Evolutionary conservation across 441 rosid genomes (phyloP).

Genomic region (Sinapis alba): DNA sequence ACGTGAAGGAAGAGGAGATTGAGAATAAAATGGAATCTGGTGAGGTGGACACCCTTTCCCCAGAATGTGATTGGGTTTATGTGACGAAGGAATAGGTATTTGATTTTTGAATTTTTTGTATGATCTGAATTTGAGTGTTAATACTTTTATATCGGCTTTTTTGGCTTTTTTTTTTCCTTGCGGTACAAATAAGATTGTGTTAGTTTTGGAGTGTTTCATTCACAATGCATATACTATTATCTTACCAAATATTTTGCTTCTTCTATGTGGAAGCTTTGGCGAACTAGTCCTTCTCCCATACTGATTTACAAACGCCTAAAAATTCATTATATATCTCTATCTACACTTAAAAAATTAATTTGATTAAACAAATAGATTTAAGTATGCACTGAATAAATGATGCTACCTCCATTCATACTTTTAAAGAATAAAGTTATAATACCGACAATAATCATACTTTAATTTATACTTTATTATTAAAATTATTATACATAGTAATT

Average conservation of each 20-base stretch:
- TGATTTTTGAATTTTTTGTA: neutral
- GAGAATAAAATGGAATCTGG: neutral
- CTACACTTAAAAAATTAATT: too few relatives aligned
- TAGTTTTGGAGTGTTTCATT: conserved; percentile 5
- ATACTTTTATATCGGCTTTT: neutral
- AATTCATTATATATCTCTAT: too few relatives aligned
- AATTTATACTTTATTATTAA: too few relatives aligned
- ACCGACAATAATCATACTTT: too few relatives aligned
- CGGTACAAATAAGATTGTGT: neutral
- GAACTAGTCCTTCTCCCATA: too few relatives aligned
- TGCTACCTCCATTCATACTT: too few relatives aligned
- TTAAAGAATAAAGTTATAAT: too few relatives aligned
- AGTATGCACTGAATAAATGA: too few relatives aligned
- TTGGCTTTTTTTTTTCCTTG: neutral
- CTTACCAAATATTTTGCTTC: neutral
- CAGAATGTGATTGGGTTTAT: conserved; percentile 31
- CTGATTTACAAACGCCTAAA: too few relatives aligned
- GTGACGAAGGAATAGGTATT: conserved; percentile 7
- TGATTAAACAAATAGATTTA: too few relatives aligned
- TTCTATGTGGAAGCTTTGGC: too few relatives aligned
- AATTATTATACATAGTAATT: too few relatives aligned
- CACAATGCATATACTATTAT: neutral
- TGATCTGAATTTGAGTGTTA: conserved; percentile 7
- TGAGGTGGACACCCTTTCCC: neutral
- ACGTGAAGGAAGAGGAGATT: conserved; percentile 3